Conservation (phyloP, 352 stramenopile species). For the Globisporangium irregulare region DNA sequence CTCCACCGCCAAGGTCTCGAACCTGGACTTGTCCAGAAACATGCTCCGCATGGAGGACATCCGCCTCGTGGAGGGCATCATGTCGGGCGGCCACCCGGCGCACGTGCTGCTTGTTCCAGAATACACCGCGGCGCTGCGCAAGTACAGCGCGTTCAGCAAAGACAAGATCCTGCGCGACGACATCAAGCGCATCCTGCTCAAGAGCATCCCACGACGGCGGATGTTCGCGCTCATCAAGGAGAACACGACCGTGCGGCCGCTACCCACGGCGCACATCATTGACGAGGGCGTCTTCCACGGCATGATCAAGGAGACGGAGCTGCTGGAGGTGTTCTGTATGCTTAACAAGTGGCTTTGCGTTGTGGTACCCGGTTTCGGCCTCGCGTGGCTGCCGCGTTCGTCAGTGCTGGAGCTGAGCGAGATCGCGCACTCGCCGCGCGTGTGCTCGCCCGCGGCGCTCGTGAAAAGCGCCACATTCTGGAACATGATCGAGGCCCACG, state of each 20-base stretch:
- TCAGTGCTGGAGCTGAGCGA: conserved; percentile 47
- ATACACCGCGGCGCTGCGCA: conserved; percentile 41
- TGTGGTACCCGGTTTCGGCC: conserved; percentile 51
- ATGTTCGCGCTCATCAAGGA: conserved; percentile 49
- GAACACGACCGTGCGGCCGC: conserved; percentile 36
- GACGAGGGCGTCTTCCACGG: conserved; percentile 40
- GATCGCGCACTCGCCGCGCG: conserved; percentile 47
- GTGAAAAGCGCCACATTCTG: conserved; percentile 42
- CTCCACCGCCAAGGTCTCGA: conserved; percentile 40
- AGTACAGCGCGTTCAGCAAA: conserved; percentile 49
- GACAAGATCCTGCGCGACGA: conserved; percentile 48
- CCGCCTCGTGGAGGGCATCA: conserved; percentile 44
- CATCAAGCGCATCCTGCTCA: conserved; percentile 45
- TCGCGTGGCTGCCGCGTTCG: conserved; percentile 46
- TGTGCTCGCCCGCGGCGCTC: conserved; percentile 42
- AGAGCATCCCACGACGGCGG: conserved; percentile 42
- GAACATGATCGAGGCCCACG: conserved; percentile 51
- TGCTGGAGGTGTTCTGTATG: conserved; percentile 53
- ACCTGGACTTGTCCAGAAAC: conserved; percentile 44
- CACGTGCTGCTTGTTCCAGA: conserved; percentile 46
- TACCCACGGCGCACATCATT: conserved; percentile 43
- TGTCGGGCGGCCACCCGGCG: conserved; percentile 45
- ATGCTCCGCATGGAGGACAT: conserved; percentile 62
- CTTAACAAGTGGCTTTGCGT: conserved; percentile 56
- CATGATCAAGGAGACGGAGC: conserved; percentile 38